Base-by-base conservation (phyloP, 2,329 filamentous ascomycete species). In the Hysterium pulicare region DNA sequence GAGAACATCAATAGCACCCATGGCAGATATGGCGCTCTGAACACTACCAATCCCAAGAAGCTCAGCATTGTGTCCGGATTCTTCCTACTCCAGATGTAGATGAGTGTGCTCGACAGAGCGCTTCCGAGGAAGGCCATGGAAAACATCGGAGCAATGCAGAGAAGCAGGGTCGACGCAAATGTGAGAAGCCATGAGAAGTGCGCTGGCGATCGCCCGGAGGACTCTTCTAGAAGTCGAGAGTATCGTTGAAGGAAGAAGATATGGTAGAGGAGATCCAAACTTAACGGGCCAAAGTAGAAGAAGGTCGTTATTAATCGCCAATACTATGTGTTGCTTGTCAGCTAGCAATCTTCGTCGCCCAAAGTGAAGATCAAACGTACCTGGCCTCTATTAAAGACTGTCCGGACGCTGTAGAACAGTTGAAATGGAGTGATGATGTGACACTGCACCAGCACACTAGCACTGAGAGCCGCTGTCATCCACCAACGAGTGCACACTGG, bases 241-340 rank as follows among this genome's bases (percentile, higher is more conserved):
- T 98, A 98, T 44, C 93, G 86, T 66, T 96, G 90, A 44, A 96
- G 84, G 72, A 98, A 98, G 78, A 96, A 98, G 66, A 97, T 87
- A 68, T 97, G 91, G 75, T 96, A 97, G 55, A 97, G 78, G 31
- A 98, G 83, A 66, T 97, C 93, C 62, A 98, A 81, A 22, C 86
- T 93, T 51, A 97, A 82, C 2, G 91, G 90, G 2, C 93, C 93
- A 63, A 97, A 97, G 74, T 97, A 98, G 61, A 97, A 81, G 71
- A 98, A 98, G 1, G 91, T 95, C 2, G 91, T 94, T 31, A 95
- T 61, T n/a, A 98, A 76, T 31, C 93, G 86, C 93, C 93, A 98
- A 69, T 95, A 97, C 89, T 96, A 6, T 22, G 42, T 23, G 35
- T 13, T 28, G 30, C 20, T 33, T 32, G 30, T 39, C 15, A 31